Evolutionary conservation across 2,329 filamentous ascomycete species (phyloP).

Genomic region (Paecilomyces dactylethromorphus): DNA sequence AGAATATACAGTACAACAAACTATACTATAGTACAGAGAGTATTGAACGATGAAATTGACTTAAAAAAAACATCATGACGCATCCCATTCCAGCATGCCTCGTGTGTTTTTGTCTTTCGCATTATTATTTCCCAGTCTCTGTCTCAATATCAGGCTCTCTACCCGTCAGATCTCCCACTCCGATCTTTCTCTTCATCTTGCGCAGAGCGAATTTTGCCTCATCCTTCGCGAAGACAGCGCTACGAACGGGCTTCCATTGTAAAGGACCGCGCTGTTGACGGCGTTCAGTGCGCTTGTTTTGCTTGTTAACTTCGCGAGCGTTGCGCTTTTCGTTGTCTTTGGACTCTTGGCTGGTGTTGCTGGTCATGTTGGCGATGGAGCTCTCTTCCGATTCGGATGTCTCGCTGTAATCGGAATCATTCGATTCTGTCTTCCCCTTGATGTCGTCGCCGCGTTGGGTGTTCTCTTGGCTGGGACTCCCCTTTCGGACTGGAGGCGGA

Average conservation of each 20-base stretch:
- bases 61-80: too few relatives aligned
- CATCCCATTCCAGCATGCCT: background rate
- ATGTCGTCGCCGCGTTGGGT: slow-evolving; percentile 8
- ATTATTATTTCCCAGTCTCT: slow-evolving; percentile 37
- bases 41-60: too few relatives aligned
- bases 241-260: slow-evolving; percentile 91
- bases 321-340: slow-evolving; percentile 7
- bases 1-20: too few relatives aligned
- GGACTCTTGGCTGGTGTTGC: slow-evolving; percentile 4
- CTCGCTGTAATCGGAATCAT: slow-evolving; percentile 3
- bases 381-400: background rate
- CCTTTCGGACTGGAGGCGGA: slow-evolving; percentile 32
- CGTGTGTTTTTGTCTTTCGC: too few relatives aligned
- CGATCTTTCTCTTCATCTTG: slow-evolving; percentile 67
- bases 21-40: too few relatives aligned
- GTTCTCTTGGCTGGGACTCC: background rate
- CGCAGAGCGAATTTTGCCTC: slow-evolving; percentile 73
- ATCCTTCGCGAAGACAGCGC: slow-evolving; percentile 79
- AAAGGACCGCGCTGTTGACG: slow-evolving; percentile 84
- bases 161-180: slow-evolving; percentile 62
- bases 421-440: slow-evolving; percentile 7
- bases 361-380: slow-evolving; percentile 4
- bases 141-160: slow-evolving; percentile 86
- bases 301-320: slow-evolving; percentile 21
- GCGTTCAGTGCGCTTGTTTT: slow-evolving; percentile 52